These are phyloP conservation scores for Fragaria ananassa DNA, from an alignment of 306 rosid species.

Conservation along the genomic window DNA sequence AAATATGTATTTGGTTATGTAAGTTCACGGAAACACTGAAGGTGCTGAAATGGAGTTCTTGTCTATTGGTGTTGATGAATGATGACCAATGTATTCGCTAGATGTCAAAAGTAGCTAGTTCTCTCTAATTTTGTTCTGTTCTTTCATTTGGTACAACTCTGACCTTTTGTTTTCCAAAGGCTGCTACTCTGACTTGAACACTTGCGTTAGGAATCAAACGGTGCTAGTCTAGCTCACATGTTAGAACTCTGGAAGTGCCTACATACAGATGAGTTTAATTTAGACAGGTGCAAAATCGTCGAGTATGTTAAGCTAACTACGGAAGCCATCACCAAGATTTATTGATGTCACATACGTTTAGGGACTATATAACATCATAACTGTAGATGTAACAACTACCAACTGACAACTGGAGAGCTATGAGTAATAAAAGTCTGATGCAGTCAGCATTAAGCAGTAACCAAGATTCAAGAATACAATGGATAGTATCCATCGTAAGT, in stretches of 20 bases:
- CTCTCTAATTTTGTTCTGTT: not conserved
- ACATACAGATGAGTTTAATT: not conserved
- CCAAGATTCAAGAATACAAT: not conserved
- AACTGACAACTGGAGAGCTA: not conserved
- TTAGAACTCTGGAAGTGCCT: not conserved
- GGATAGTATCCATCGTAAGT: conserved; percentile 2
- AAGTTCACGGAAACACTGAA: not conserved
- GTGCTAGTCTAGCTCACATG: not conserved
- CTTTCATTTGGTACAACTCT: not conserved
- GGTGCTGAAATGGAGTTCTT: not conserved
- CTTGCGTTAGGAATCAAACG: not conserved
- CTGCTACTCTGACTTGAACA: not conserved
- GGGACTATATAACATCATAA: not conserved
- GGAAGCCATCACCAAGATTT: not conserved
- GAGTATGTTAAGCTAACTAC: too few relatives aligned
- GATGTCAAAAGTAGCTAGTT: not conserved
- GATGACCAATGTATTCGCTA: not conserved
- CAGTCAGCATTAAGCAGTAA: not conserved
- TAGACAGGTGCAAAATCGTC: not conserved
- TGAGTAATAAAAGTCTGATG: not conserved
- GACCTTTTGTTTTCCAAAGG: not conserved
- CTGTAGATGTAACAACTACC: not conserved
- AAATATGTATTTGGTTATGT: not conserved
- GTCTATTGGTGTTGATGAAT: not conserved
- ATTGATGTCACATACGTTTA: not conserved